Evolutionary conservation across 495 filamentous ascomycete species (phyloP).

Genomic region (Viridothelium virens): DNA sequence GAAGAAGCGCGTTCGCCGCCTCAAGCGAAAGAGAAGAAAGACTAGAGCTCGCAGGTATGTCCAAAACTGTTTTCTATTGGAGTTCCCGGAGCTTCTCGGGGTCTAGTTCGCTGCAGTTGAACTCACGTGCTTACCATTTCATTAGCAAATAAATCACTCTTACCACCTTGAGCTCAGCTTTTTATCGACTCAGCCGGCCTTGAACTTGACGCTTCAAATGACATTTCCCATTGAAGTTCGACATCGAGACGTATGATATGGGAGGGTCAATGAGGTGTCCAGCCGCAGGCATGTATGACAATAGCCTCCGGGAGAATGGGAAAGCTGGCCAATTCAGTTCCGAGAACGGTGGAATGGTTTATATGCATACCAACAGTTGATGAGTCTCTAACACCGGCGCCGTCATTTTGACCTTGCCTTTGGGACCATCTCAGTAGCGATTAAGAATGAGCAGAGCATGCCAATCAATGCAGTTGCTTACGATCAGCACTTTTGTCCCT

Average conservation of each 20-base stretch:
- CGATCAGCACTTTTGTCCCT: neutral
- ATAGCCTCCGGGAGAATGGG: neutral
- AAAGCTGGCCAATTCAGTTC: conserved; percentile 26
- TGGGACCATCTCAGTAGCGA: conserved; percentile 12
- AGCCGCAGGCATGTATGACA: neutral
- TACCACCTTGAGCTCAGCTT: conserved; percentile 26
- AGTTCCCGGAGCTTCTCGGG: neutral
- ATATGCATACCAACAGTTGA: conserved; percentile 16
- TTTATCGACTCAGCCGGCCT: conserved; percentile 13
- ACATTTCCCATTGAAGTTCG: conserved; percentile 5
- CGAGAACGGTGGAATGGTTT: conserved; percentile 21
- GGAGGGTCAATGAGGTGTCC: neutral
- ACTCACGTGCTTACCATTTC: conserved; percentile 15
- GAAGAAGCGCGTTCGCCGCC: conserved; percentile 96
- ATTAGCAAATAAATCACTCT: conserved; percentile 39
- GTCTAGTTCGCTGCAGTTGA: conserved; percentile 10
- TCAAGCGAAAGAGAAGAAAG: conserved; percentile 99
- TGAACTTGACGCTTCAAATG: neutral
- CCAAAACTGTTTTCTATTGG: conserved; percentile 1
- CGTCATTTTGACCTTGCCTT: conserved; percentile 17
- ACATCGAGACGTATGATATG: conserved; percentile 15
- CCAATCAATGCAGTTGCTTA: conserved; percentile 4
- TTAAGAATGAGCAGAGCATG: neutral
- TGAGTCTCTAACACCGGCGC: conserved; percentile 34
- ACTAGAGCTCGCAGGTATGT: conserved; percentile 85